phyloP scores from a whole-genome alignment of 768 basidiomycete species.

The Boletus sp. region DNA sequence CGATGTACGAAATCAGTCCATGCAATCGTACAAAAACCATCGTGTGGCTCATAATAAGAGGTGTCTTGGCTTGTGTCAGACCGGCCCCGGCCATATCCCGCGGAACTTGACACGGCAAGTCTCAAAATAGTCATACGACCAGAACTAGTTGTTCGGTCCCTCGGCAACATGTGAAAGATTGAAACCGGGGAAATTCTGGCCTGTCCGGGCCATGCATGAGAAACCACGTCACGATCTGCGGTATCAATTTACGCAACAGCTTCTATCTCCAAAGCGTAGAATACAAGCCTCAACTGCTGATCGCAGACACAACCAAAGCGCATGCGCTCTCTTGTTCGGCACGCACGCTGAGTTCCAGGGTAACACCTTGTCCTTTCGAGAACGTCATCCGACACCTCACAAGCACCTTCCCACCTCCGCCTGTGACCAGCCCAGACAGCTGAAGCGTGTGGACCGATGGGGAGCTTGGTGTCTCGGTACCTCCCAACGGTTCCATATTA shows the following conservation, averaged over 20 bases:
- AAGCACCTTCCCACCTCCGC: conserved; percentile 95
- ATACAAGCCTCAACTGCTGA: conserved; percentile 53
- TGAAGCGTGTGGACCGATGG: conserved; percentile 92
- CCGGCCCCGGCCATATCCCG: too few species aligned
- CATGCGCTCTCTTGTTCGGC: conserved; percentile 89
- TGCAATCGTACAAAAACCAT: conserved; percentile 2
- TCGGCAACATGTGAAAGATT: conserved; percentile 1
- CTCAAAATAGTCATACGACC: conserved; percentile 3
- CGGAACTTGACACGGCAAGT: not conserved
- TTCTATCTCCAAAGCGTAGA: not conserved
- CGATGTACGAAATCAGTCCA: conserved; percentile 4
- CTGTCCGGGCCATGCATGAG: conserved; percentile 8
- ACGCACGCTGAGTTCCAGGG: conserved; percentile 85
- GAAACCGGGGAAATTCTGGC: not conserved
- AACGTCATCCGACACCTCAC: conserved; percentile 96
- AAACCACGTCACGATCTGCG: conserved; percentile 1
- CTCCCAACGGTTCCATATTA: conserved; percentile 95
- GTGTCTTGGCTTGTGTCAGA: not conserved
- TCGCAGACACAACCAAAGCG: conserved; percentile 85
- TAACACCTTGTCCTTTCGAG: conserved; percentile 86
- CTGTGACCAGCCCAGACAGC: conserved; percentile 84
- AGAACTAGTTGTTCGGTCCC: too few species aligned
- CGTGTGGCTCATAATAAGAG: not conserved
- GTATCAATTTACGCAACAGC: too few species aligned
- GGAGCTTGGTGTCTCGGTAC: conserved; percentile 78